Base-by-base conservation (phyloP, 2,329 filamentous ascomycete genomes). In the Diplodia corticola region DNA sequence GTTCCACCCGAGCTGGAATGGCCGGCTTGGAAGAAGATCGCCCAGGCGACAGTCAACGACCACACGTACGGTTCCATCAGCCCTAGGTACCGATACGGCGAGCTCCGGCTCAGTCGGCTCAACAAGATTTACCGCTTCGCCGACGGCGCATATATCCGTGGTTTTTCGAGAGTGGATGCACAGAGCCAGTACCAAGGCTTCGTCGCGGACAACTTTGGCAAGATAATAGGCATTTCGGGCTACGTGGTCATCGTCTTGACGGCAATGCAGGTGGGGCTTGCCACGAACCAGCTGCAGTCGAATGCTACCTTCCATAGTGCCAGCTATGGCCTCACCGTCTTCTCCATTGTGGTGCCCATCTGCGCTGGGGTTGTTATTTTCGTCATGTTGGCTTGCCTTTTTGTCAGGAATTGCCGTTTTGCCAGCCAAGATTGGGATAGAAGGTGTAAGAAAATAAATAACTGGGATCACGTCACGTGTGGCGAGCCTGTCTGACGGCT, bases 11-110 rank as follows among this genome's bases (percentile, higher is more conserved):
- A 74, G 4, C 6, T 54, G 13, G n/a, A 6, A 6, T 54, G 51
- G 51, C 24, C 51, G 12, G 24, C 9, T 15, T 54, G 51, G 51
- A 54, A 37, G 33, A 33, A 5, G 2, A n/a, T 54, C 51, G 26
- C 30, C 1, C 13, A 20, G 9, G 10, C 28, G 2, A 6, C 33
- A 6, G 9, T 54, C 26, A 26, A 30, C 12, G 6, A 33, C 9
- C 51, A 54, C 13, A 20, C 9, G 15, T 54, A 54, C 26, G 9
- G 3, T 4, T n/a, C 26, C 1, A n/a, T 54, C 5, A 54, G 30
- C 3, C 26, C 1, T 2, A 76, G 76, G 1, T 78, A 73, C 66
- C 72, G 76, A 22, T 78, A 76, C 61, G 76, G 76, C 22, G 76
- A 78, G 50, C 63, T 78, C 35, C 69, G 76, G 0, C 24, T 54